Conservation (phyloP, 805 yeast genomes). For the Teunomyces funiuensis region DNA sequence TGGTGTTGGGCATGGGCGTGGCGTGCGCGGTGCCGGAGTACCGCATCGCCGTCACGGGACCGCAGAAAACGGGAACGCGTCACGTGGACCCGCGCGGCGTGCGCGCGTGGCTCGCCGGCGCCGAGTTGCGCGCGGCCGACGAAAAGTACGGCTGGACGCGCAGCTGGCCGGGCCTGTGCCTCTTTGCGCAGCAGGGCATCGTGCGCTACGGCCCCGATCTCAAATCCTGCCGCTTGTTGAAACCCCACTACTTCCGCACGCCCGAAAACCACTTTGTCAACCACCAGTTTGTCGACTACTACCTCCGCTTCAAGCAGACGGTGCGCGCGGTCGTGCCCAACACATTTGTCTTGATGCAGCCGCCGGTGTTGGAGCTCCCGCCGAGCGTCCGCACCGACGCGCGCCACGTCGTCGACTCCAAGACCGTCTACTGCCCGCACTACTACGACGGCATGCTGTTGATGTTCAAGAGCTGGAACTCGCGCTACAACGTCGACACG, state of each 20-base stretch:
- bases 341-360: constrained; percentile 65
- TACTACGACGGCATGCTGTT: constrained; percentile 93
- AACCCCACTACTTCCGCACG: constrained; percentile 31
- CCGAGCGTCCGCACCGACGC: constrained; percentile 58
- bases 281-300: constrained; percentile 62
- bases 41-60: constrained; percentile 73
- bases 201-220: too few relatives aligned
- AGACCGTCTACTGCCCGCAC: constrained; percentile 80
- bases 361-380: constrained; percentile 78
- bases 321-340: constrained; percentile 47
- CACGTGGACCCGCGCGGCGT: constrained; percentile 65
- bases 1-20: constrained; percentile 78
- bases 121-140: constrained; percentile 49
- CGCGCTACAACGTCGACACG: constrained; percentile 80
- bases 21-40: constrained; percentile 67
- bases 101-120: constrained; percentile 64
- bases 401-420: constrained; percentile 52
- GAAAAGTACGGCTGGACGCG: constrained; percentile 68
- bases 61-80: constrained; percentile 58
- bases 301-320: constrained; percentile 46
- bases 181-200: constrained; percentile 78
- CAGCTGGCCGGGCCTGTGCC: constrained; percentile 70
- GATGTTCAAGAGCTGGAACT: constrained; percentile 89
- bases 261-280: constrained; percentile 52
- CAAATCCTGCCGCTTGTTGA: constrained; percentile 27